Base-by-base conservation (phyloP, 495 filamentous ascomycete genomes). In the Hyaloscypha hepaticicola region DNA sequence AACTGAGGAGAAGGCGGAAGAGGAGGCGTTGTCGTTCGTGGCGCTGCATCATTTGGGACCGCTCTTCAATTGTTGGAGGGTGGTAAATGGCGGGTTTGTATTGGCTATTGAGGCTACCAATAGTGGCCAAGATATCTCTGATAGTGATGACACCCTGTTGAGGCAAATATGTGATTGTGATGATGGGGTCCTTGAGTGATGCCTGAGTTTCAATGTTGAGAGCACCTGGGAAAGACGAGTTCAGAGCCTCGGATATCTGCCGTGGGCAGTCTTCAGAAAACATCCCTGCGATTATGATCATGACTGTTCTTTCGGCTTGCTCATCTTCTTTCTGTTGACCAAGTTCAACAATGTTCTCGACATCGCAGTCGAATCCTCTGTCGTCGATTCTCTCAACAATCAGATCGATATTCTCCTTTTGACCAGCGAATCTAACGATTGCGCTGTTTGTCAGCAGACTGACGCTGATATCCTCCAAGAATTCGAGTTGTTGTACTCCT, bases 231-330 rank as follows among this genome's bases (percentile, higher is more conserved):
- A 69, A 58, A 19, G 73, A 25, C 7, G 76, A 74, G 12, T 76
- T 74, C 14, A 81, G 69, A 31, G 74, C 77, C 60, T 72, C 73
- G 1, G 80, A 66, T 16, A 96, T 79, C 28, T 85, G 82, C 8
- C 77, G 75, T 2, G 93, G 89, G 69, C 95, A 97, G 72, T 93
- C 88, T 41, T 86, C 82, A 76, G 95, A 97, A 75, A 89, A 94
- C 83, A 97, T 92, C 45, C 95, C 94, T 48, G 90, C 83, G 48
- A 98, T 82, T 34, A 67, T 79, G 65, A 96, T 87, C 55, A 79
- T 75, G 7, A 93, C 79, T 6, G 84, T 85, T 61, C 93, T 79
- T 25, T 81, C 72, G 33, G 49, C 48, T 29, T n/a, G 74, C 62
- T 56, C 68, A 71, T 26, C 66, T 0, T 19, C 8, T 6, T 55